These are phyloP conservation scores for Eucalyptus viminalis DNA, from an alignment of 345 rosid genomes.

Conservation along the genomic window DNA sequence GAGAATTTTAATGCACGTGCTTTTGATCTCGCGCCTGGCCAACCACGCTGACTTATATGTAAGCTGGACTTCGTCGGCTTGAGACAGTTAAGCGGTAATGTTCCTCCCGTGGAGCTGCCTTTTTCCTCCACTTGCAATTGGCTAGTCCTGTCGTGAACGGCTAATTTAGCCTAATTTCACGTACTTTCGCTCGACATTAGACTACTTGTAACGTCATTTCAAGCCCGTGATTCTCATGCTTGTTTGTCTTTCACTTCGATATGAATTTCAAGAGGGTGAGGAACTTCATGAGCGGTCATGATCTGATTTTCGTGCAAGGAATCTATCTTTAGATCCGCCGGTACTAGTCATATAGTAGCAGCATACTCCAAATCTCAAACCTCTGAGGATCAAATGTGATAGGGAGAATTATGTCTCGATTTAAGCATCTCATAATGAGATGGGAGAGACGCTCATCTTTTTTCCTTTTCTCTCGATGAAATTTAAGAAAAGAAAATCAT, in stretches of 20 bases:
- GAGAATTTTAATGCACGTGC: not conserved
- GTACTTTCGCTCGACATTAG: not conserved
- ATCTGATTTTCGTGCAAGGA: not conserved
- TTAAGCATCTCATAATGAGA: not conserved
- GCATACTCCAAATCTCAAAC: not conserved
- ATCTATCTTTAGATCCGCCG: not conserved
- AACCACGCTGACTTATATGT: not conserved
- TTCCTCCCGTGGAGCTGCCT: not conserved
- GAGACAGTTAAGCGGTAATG: not conserved
- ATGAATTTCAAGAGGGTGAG: not conserved
- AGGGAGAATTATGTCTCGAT: not conserved
- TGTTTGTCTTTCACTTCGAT: not conserved
- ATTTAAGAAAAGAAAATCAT: not conserved
- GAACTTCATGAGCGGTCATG: not conserved
- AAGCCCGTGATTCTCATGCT: not conserved
- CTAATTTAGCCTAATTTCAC: not conserved
- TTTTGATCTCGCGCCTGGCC: not conserved
- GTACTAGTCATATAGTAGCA: accelerated
- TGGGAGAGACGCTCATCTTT: not conserved
- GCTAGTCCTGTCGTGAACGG: not conserved
- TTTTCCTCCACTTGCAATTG: not conserved
- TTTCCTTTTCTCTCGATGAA: not conserved
- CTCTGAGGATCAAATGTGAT: not conserved
- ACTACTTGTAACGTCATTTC: not conserved
- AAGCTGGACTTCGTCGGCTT: not conserved